A percentile compares a stretch with the other conserved stretches of the same genome.
Evolutionary conservation across 2,329 filamentous ascomycete species (phyloP).

Genomic region (Aspergillus carbonarius): DNA sequence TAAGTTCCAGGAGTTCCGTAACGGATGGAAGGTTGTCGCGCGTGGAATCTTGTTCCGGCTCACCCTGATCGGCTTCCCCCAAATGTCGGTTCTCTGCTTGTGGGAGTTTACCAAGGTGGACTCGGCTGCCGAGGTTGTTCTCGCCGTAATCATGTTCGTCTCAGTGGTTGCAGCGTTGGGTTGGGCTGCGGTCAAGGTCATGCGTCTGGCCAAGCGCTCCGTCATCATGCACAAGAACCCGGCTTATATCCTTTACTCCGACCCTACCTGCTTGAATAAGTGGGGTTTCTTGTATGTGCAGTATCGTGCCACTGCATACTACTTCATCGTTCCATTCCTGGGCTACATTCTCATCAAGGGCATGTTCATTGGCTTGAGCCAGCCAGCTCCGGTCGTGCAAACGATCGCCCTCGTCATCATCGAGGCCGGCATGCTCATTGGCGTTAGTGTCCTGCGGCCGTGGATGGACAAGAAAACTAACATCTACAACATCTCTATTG

Average conservation of each 20-base stretch:
- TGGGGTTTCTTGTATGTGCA: slow-evolving; percentile 98
- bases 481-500: slow-evolving; percentile 91
- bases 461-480: slow-evolving; percentile 99
- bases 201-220: slow-evolving; percentile 82
- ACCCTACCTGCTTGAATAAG: slow-evolving; percentile 91
- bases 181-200: slow-evolving; percentile 89
- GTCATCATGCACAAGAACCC: slow-evolving; percentile 92
- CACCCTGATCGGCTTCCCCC: slow-evolving; percentile 85
- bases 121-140: slow-evolving; percentile 79
- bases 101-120: slow-evolving; percentile 90
- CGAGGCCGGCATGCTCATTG: slow-evolving; percentile 75
- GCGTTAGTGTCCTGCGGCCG: slow-evolving; percentile 75
- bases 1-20: slow-evolving; percentile 89
- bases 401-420: slow-evolving; percentile 80
- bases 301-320: slow-evolving; percentile 93
- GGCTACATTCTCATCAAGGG: slow-evolving; percentile 80
- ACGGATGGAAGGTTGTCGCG: slow-evolving; percentile 87
- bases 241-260: slow-evolving; percentile 94
- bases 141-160: slow-evolving; percentile 86
- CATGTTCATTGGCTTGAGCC: slow-evolving; percentile 81
- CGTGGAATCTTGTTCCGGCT: slow-evolving; percentile 93
- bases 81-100: slow-evolving; percentile 84
- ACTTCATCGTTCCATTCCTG: slow-evolving; percentile 82
- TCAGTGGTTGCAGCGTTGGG: slow-evolving; percentile 73
- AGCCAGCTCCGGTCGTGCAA: slow-evolving; percentile 69